phyloP scores from a whole-genome alignment of 164 flowering plant species.

The Buxus sempervirens region DNA sequence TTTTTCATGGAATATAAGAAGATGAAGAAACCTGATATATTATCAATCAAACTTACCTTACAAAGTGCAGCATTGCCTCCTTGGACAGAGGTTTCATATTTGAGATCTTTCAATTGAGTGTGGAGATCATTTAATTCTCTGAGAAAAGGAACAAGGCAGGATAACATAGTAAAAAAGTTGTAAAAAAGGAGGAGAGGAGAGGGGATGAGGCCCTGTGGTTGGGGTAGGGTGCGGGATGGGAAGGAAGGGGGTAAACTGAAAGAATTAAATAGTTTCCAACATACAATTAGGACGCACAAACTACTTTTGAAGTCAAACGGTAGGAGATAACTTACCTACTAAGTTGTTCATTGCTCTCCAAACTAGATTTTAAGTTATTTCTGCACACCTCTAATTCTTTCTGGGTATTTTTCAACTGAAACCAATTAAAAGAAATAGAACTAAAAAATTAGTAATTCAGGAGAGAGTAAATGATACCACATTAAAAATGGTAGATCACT shows the following conservation, averaged over 20 bases:
- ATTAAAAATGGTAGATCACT: neutral
- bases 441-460: neutral
- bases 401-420: constrained; percentile 53
- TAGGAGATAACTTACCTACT: constrained; percentile 39
- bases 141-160: constrained; percentile 20
- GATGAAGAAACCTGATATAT: neutral
- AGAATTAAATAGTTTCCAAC: neutral
- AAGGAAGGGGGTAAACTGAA: too few relatives aligned
- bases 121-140: constrained; percentile 67
- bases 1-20: neutral
- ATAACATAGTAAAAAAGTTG: neutral
- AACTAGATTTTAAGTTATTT: constrained; percentile 51
- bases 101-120: constrained; percentile 31
- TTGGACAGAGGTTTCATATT: constrained; percentile 22
- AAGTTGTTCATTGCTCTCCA: constrained; percentile 68
- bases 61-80: constrained; percentile 16
- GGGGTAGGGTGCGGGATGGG: too few relatives aligned
- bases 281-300: neutral
- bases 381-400: constrained; percentile 65
- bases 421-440: constrained; percentile 9
- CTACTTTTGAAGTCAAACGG: constrained; percentile 1
- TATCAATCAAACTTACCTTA: constrained; percentile 28
- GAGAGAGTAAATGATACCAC: neutral
- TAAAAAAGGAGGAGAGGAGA: neutral
- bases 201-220: too few relatives aligned